Evolutionary conservation across 371 early-diverging fungal species (phyloP).

Genomic region (Neoconidiobolus thromboides): DNA sequence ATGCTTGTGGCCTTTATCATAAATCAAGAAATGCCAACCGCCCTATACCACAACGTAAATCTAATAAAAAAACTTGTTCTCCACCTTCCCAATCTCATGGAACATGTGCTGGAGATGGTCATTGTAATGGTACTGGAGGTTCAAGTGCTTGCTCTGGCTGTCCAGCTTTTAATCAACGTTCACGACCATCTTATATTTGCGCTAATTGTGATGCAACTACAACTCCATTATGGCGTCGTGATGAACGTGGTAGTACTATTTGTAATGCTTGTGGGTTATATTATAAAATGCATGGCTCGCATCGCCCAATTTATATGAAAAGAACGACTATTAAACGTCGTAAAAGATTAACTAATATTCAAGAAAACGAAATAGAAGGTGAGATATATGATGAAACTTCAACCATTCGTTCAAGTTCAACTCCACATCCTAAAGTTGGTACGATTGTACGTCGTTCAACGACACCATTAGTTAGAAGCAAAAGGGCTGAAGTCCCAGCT

Average conservation of each 20-base stretch:
- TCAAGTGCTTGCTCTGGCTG: conserved; percentile 53
- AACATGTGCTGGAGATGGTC: conserved; percentile 58
- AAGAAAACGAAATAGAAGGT: too few species aligned
- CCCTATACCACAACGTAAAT: neutral
- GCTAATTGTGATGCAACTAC: conserved; percentile 61
- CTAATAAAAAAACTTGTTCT: conserved; percentile 7
- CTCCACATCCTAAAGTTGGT: too few species aligned
- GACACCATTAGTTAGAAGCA: neutral
- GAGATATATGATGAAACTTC: too few species aligned
- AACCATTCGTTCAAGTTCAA: too few species aligned
- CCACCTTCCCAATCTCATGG: conserved; percentile 13
- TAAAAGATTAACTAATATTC: conserved; percentile 20
- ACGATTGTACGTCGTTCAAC: too few species aligned
- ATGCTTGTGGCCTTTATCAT: conserved; percentile 62
- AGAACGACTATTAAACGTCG: conserved; percentile 64
- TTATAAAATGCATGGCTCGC: conserved; percentile 55
- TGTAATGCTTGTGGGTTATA: conserved; percentile 83
- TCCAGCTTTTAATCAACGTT: conserved; percentile 37
- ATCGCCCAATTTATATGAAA: conserved; percentile 64
- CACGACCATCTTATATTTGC: conserved; percentile 35
- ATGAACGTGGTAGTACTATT: conserved; percentile 48
- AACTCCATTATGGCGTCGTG: conserved; percentile 81
- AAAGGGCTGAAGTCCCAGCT: neutral
- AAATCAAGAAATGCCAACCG: neutral
- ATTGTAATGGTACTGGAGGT: conserved; percentile 60